Base-by-base conservation (phyloP, 164 flowering plant genomes). In the Nymphaea colorata region DNA sequence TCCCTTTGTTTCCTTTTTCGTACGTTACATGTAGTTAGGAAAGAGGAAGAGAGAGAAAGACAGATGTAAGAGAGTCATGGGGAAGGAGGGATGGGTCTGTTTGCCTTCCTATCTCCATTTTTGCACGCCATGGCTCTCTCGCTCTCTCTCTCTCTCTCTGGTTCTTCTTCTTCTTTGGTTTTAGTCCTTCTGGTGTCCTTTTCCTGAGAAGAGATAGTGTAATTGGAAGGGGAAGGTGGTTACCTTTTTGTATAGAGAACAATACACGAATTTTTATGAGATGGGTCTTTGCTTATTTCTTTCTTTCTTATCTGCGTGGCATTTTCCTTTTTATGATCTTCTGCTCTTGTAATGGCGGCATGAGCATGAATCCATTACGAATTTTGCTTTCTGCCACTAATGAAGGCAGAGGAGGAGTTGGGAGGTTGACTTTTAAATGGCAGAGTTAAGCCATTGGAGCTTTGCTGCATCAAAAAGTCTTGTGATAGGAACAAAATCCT, bases 51-150 rank as follows among this genome's bases (percentile, higher is more conserved):
- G 65, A 45, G 63, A 25, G 36, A 25, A 25, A 25, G 36, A 25
- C 36, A 25, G 36, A 25, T 25, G 36, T 25, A 25, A 43, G 18
- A 72, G 15, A 66, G 55, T 3, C 15, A 2, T 18, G 15, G 66
- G 66, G 44, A 18, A 51, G 72, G 66, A 53, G 67, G 76, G 44
- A 61, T 57, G 25, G 64, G 45, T 41, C 41, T 69, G 65, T 41
- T 45, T 44, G 42, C 17, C 5, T 25, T 25, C 36, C 36, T 25
- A 25, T 25, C 57, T 51, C 57, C 57, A 51, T 51, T 51, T 25
- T 51, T 51, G 57, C 57, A 51, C 15, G 57, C 15, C 57, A 51
- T 51, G 57, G 57, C 36, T 18, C 1, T 62, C 51, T 61, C 4
- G 57, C 18, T 18, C 1, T 62, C 51, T 61, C 4, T 42, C 57